A percentile compares a stretch with the other conserved stretches of the same genome.
phyloP scores from a whole-genome alignment of 192 early-diverging fungal species.

The Gaertneriomyces sp. region DNA sequence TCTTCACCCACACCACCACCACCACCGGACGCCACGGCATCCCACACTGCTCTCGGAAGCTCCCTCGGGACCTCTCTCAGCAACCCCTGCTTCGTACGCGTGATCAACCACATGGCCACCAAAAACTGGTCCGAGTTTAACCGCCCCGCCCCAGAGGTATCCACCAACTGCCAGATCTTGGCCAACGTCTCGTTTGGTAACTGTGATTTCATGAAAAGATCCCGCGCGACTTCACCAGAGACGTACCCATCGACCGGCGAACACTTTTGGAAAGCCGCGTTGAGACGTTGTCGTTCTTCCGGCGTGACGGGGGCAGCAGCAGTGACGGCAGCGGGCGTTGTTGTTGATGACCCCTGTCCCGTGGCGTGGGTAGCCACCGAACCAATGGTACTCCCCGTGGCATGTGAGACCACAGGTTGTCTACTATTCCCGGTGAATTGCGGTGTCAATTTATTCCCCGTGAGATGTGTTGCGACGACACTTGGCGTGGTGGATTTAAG shows the following conservation, averaged over 20 bases:
- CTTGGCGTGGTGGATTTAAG: not conserved
- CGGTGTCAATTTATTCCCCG: conserved; percentile 4
- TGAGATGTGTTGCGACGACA: conserved; percentile 9
- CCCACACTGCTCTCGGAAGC: conserved; percentile 46
- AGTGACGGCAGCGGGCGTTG: not conserved
- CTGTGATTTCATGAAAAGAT: conserved; percentile 76
- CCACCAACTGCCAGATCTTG: conserved; percentile 82
- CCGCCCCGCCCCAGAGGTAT: conserved; percentile 65
- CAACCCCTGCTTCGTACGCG: conserved; percentile 71
- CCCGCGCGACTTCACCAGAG: conserved; percentile 59
- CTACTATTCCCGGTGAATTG: conserved; percentile 9
- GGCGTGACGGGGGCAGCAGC: conserved; percentile 1
- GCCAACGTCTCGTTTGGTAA: conserved; percentile 71
- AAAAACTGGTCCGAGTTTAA: conserved; percentile 80
- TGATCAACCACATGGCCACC: conserved; percentile 86
- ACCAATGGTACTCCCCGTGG: too few species aligned
- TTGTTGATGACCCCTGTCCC: too few species aligned
- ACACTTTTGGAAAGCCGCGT: conserved; percentile 57
- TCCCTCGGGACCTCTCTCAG: conserved; percentile 62
- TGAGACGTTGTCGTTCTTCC: conserved; percentile 61
- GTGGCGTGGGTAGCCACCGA: too few species aligned
- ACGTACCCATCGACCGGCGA: conserved; percentile 52
- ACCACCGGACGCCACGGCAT: too few species aligned
- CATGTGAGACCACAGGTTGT: too few species aligned
- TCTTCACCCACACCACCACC: conserved; percentile 13